Evolutionary conservation across 805 yeast species (phyloP), one percentile per base, ranked within the genome.

Genomic region (Spathaspora girioi): DNA sequence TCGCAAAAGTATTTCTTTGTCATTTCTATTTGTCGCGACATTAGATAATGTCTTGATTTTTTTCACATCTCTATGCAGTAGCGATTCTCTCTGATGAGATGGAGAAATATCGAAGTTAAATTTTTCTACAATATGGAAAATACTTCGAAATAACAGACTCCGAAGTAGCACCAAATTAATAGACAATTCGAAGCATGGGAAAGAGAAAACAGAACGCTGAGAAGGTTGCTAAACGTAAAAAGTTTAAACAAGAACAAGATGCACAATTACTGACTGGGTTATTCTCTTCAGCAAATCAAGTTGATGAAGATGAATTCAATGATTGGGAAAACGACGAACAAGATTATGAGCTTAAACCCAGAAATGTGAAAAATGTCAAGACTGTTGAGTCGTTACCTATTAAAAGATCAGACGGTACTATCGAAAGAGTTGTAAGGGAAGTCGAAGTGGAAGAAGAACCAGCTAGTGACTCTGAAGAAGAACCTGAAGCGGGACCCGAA

Each of bases 321-420:
- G 72, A 77, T 51, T 82, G 85, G 86, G 89, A 84, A n/a, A 79
- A 86, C 51, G 85, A 80, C 52, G 96, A 89, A 59, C 88, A 84
- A 60, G 92, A 82, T 50, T 91, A 89, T 59, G 98, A 92, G 64
- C 68, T 76, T 56, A 69, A 64, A 50, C 96, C 97, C 1, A 79
- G 98, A 65, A 60, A 66, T 2, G 68, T 82, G 56, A 68, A 69
- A 17, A 69, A 68, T 10, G 77, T 73, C 5, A 74, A 71, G 4
- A 76, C 73, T 3, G 76, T 79, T 5, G 97, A 88, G 63, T 85
- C 87, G 10, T 75, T 93, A 50, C 98, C 98, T 0, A 88, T 92
- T 49, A 87, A 86, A 60, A 73, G 77, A 4, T 75, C 77, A 14
- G 89, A 83, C 55, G 97, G 97, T 50, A 78, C 74, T 48, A 74